These are phyloP conservation scores for Amaranthus hypochondriacus DNA, from an alignment of 148 eudicot genomes.

Conservation along the genomic window DNA sequence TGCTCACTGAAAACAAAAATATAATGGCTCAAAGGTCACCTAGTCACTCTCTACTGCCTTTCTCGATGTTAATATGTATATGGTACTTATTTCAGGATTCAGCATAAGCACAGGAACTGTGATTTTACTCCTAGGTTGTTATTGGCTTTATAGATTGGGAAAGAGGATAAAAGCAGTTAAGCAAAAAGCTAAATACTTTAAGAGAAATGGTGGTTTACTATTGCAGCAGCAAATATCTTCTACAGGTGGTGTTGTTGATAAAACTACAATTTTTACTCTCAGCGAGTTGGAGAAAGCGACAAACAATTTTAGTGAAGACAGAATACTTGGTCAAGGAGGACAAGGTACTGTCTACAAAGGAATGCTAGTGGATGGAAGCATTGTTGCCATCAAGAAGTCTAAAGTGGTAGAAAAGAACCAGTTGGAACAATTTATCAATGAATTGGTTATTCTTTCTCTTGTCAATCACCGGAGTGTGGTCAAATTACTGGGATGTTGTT, in stretches of 20 bases:
- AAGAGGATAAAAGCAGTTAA: conserved; percentile 13
- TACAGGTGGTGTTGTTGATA: conserved; percentile 13
- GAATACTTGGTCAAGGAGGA: conserved; percentile 33
- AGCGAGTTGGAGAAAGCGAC: conserved; percentile 25
- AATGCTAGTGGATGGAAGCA: conserved; percentile 27
- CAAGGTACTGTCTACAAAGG: conserved; percentile 31
- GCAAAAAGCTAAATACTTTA: conserved; percentile 20
- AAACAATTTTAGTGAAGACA: conserved; percentile 20
- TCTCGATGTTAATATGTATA: background rate
- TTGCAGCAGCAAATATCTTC: conserved; percentile 30
- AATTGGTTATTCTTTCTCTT: conserved; percentile 29
- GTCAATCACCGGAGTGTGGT: conserved; percentile 34
- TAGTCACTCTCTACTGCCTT: background rate
- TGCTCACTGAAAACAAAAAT: background rate
- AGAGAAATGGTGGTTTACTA: conserved; percentile 29
- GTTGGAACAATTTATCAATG: conserved; percentile 28
- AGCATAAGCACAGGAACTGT: conserved; percentile 13
- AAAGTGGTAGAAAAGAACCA: conserved; percentile 25
- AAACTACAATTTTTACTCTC: conserved; percentile 14
- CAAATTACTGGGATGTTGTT: conserved; percentile 25
- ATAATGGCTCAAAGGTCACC: no score
- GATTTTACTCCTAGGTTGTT: conserved; percentile 10
- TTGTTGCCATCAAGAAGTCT: conserved; percentile 27
- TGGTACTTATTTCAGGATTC: conserved; percentile 7
- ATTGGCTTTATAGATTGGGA: conserved; percentile 16